Base-by-base conservation (phyloP, 2,329 filamentous ascomycete species). In the Stagonosporopsis chrysanthemi region DNA sequence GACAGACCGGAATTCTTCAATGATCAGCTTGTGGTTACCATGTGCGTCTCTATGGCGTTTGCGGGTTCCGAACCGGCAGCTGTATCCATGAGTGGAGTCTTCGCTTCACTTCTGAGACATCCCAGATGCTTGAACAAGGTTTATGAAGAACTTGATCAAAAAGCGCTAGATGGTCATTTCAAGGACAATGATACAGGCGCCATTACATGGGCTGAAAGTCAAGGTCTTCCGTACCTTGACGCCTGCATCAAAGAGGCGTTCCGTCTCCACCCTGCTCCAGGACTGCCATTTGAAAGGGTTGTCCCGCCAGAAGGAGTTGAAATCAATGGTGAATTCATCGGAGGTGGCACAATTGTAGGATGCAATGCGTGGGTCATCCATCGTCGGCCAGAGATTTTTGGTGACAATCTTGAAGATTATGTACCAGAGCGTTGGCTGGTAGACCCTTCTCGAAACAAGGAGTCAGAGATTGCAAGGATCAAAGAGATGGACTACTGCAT, bases 401-500 rank as follows among this genome's bases (percentile, higher is more conserved):
- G 41, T 15, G 26, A 29, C 2, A 26, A 44, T 12, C 24, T 44
- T n/a, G 41, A 44, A 31, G 41, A 44, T 4, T 44, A 29, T 14
- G 26, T 29, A 22, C 41, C 41, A 19, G 41, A 44, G 41, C 24
- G 41, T 2, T 44, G 41, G 41, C 39, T 42, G 12, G 39, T 42
- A 15, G 23, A 42, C 14, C 22, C 39, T 42, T 42, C 39, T 14
- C 4, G 17, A 42, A n/a, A 42, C 39, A 42, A 26, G 14, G 23
- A 28, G 4, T 14, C 22, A 23, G 39, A 42, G 9, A n/a, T 42
- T 42, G 39, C 39, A 3, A 42, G 39, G 12, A 28, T 42, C 23
- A 42, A 42, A n/a, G 39, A 42, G 12, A 42, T 42, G 39, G 39
- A 42, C 39, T 42, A 42, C 23, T 42, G 39, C 22, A 42, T 42